Base-by-base conservation (phyloP, 805 yeast genomes). In the Nakazawaea siamensis region DNA sequence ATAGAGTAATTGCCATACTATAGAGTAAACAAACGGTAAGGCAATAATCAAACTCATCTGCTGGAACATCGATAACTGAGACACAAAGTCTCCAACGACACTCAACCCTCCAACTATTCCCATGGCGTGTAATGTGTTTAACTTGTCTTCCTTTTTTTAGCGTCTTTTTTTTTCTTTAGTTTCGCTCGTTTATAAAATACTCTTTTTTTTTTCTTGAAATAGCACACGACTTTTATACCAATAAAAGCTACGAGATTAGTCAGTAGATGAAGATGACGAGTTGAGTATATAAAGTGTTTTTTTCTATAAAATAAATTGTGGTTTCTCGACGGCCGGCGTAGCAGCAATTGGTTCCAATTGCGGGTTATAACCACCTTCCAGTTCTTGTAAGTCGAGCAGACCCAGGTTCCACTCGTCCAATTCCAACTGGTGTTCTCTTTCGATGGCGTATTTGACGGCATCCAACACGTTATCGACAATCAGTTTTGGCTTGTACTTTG, bases 361-460 rank as follows among this genome's bases (percentile, higher is more conserved):
- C 4, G 34, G 33, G n/a, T 15, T 25, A 11, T 18, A 32, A 3
- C 33, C 33, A 10, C 18, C 15, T 5, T 29, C 25, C 18, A 18
- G 29, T 4, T 36, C 39, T 6, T 32, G 7, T 15, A 33, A 29
- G 24, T 55, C 59, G 21, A 46, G 39, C 20, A 58, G 61, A 27
- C 43, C 45, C 3, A 28, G 62, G 48, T 82, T 80, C 88, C 90
- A 82, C 54, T 81, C 90, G 9, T 63, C 65, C 52, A 82, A 61
- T 52, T 83, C 94, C 62, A 64, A 60, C 46, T 65, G 62, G 48
- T 83, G 92, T 53, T 83, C 94, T 48, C 88, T 67, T 54, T 82
- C 90, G 48, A 83, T 79, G 17, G 90, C 94, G 58, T 71, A 83
- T 55, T 80, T 66, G 18, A 83, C 94, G 20, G 94, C 88, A 40